Base-by-base conservation (phyloP, 306 rosid species). In the Quercus aquifolioides region DNA sequence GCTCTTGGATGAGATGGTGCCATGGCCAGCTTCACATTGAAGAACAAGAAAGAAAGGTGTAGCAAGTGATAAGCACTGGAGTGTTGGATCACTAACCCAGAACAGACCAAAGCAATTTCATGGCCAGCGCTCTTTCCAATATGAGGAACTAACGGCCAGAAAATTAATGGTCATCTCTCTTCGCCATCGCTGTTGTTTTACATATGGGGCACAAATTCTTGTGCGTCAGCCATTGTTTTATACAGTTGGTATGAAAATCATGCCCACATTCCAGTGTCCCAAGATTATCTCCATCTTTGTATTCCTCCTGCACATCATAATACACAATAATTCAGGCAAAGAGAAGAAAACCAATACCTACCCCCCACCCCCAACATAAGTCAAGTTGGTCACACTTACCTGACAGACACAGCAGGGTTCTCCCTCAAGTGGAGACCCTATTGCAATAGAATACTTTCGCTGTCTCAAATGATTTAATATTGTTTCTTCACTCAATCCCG, bases 351-450 rank as follows among this genome's bases (percentile, higher is more conserved):
- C 23, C 10, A 69, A 2, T 59, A 49, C 18, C 1, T 35, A 35
- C 3, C 46, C 46, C 46, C 46, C 1, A 1, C 46, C 46, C 46
- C 12, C 46, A 41, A 56, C 33, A 30, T 4, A 55, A 64, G 26
- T 71, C 74, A 26, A 18, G 54, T 23, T 6, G 68, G n/a, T 21
- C 3, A 62, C 21, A 30, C 4, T 85, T 88, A 96, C 99, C 97
- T 96, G 99, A 84, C 99, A 96, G 71, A 96, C 81, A 80, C 94
- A 91, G 81, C 99, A 96, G 4, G 99, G 99, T 85, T 93, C 99
- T 31, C 87, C 81, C 79, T 93, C 98, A 19, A 49, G 65, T 80
- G 81, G 88, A 69, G 83, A 78, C 28, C 81, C 90, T 25, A 64
- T 63, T 17, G 78, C 85, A 80, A 79, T 77, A 5, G 82, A 79